These are phyloP conservation scores for Tetrahymena thermophila DNA, from an alignment of 73 alveolate species.

Conservation along the genomic window DNA sequence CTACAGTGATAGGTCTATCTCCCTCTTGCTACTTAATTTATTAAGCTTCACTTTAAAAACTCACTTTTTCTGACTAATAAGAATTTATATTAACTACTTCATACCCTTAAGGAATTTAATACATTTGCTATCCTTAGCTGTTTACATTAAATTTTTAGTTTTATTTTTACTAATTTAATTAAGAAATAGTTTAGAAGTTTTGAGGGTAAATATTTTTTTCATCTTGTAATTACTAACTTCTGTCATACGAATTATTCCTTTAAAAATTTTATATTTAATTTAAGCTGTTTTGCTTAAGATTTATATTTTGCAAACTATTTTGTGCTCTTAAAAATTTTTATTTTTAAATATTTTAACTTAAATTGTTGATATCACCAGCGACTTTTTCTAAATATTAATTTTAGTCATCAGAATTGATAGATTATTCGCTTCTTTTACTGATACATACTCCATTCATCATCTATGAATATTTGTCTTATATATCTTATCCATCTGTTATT, in stretches of 20 bases:
- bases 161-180: too few species aligned
- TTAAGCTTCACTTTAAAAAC: not conserved
- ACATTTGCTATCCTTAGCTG: not conserved
- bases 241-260: not conserved
- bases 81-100: not conserved
- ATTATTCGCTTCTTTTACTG: not conserved
- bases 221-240: not conserved
- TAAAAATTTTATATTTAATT: too few species aligned
- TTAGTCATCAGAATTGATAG: not conserved
- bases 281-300: not conserved
- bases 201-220: not conserved
- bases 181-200: not conserved
- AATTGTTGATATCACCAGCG: too few species aligned
- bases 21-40: not conserved
- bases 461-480: not conserved
- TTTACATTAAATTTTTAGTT: not conserved
- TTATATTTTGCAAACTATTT: not conserved
- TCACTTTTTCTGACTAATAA: not conserved
- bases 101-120: not conserved
- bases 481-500: not conserved
- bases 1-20: not conserved
- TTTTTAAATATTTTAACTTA: too few species aligned
- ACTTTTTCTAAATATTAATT: not conserved
- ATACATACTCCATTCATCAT: not conserved
- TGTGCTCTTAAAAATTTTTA: not conserved